Percentiles rank a stretch among this genome's conserved stretches.
Conservation (phyloP, 306 rosid species). For the Fagus sylvatica region DNA sequence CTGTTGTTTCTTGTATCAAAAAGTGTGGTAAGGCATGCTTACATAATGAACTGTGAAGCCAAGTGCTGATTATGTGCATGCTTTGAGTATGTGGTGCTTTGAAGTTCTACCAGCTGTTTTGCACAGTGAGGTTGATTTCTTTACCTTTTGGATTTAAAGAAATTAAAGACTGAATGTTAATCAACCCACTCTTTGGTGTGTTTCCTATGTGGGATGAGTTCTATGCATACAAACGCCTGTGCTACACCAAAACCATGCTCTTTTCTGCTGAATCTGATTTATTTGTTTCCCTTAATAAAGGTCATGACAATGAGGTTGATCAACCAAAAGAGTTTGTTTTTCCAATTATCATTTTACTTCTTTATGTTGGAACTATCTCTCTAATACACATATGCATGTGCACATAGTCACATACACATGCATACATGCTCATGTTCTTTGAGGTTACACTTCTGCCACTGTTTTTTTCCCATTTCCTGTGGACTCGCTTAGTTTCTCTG, state of each 20-base stretch:
- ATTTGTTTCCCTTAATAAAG: background rate
- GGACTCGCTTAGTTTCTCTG: background rate
- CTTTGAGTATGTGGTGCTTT: background rate
- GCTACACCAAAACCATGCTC: background rate
- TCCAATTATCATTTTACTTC: background rate
- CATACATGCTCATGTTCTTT: background rate
- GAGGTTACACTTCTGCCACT: too few relatives aligned
- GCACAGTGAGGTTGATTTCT: background rate
- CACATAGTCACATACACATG: background rate
- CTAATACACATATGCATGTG: background rate
- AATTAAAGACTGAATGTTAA: background rate
- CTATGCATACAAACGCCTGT: background rate
- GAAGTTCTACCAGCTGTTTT: background rate
- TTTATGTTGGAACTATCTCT: background rate
- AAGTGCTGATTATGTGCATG: background rate
- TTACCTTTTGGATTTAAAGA: background rate
- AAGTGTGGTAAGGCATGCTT: background rate
- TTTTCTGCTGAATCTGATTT: background rate
- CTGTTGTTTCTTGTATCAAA: background rate
- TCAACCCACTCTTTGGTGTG: background rate
- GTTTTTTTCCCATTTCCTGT: background rate
- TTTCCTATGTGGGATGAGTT: background rate
- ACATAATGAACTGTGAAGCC: background rate
- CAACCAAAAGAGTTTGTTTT: background rate
- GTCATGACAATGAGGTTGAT: background rate